A percentile compares a stretch with the other conserved stretches of the same genome.
phyloP scores from a whole-genome alignment of 306 rosid species.

The Quercus agrifolia region DNA sequence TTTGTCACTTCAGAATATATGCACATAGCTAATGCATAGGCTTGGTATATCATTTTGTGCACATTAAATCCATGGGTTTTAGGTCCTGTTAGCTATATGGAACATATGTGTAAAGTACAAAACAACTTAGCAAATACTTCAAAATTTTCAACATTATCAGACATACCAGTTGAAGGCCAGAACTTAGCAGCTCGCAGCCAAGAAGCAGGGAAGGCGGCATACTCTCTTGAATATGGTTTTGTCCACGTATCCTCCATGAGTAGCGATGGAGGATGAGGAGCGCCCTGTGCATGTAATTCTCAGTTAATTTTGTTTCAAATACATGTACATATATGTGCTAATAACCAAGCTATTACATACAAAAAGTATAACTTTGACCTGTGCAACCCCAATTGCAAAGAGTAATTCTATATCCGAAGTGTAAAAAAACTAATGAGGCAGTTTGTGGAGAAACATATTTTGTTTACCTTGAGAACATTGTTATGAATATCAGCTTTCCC shows the following conservation, averaged over 20 bases:
- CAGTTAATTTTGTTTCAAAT: conserved; percentile 4
- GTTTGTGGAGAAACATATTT: neutral
- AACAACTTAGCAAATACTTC: neutral
- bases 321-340: neutral
- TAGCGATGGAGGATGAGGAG: conserved; percentile 98
- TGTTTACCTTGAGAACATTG: conserved; percentile 86
- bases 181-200: conserved; percentile 89
- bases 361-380: no score
- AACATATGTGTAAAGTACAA: neutral
- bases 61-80: no score
- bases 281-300: conserved; percentile 54
- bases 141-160: neutral
- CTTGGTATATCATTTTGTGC: no score
- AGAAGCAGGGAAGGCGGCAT: conserved; percentile 93
- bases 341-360: no score
- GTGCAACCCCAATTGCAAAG: no score
- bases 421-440: neutral
- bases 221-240: conserved; percentile 88
- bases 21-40: no score
- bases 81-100: no score
- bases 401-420: neutral
- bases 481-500: conserved; percentile 81
- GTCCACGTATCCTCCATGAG: conserved; percentile 96
- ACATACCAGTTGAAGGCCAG: conserved; percentile 91
- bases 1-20: no score